Evolutionary conservation across 176 grass and related monocot genomes (phyloP), one percentile per base, ranked within the genome.

Genomic region (Eleusine indica): DNA sequence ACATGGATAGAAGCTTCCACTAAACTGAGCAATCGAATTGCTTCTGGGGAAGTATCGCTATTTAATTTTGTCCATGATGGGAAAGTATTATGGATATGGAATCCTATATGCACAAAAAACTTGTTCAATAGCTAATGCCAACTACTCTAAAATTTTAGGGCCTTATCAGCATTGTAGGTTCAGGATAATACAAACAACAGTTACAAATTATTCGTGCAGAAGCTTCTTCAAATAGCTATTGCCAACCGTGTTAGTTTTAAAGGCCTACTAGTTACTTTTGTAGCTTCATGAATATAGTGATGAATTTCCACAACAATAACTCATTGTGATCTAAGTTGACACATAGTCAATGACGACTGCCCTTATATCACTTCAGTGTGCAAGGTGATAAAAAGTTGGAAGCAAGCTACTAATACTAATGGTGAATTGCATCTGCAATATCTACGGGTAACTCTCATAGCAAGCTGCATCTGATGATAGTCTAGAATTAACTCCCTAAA

Each of bases 131-230:
- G 73, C 48, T 60, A 46, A 70, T 84, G 64, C 64, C 48, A 37
- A 2, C 72, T 3, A 76, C 70, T 52, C 44, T 61, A 61, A 53
- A 41, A 49, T 48, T 38, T 53, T 22, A n/a, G 58, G 17, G 22
- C 4, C 2, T 58, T 66, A 32, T 43, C n/a, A 54, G 35, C 15
- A 82, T 51, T 61, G 6, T 49, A 70, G 10, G 58, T 65, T 30
- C 44, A 82, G 49, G 42, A 68, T 82, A 25, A 11, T 68, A 54
- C n/a, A 83, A 62, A 77, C 53, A 77, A 73, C 22, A 82, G 21
- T 16, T 56, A 35, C 32, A 1, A 35, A 35, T 35, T 35, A 35
- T 35, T 1, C 2, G 65, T 69, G n/a, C 70, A 68, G 9, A 87
- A 74, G 70, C 39, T 81, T 60, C 61, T 28, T 75, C 61, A 75